Percentiles rank a stretch among this genome's conserved stretches.
Evolutionary conservation across 108 stramenopile species (phyloP).

Genomic region (Pseudonitzschia multiseries): DNA sequence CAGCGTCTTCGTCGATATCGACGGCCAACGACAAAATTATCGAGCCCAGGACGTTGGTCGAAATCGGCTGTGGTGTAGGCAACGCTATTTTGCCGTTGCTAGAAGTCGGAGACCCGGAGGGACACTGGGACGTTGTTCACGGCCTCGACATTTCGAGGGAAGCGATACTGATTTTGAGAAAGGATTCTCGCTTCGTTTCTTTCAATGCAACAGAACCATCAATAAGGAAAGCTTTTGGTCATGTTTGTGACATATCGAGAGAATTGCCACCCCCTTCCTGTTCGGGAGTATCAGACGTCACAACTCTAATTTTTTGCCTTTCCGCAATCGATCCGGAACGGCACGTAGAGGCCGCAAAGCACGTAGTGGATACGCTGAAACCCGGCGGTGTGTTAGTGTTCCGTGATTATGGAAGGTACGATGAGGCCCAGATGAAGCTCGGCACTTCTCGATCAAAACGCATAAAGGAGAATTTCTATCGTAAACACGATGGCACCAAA

Average conservation of each 20-base stretch:
- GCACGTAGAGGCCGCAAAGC: constrained; percentile 46
- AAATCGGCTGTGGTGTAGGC: constrained; percentile 92
- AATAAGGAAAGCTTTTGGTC: constrained; percentile 47
- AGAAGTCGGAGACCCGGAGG: constrained; percentile 24
- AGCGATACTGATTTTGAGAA: constrained; percentile 57
- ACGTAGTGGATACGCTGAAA: constrained; percentile 54
- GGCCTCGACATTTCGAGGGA: constrained; percentile 63
- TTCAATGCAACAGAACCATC: constrained; percentile 25
- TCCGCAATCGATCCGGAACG: constrained; percentile 67
- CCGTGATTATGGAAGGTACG: constrained; percentile 88
- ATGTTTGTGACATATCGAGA: constrained; percentile 47
- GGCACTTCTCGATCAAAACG: constrained; percentile 48
- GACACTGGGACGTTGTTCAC: constrained; percentile 37
- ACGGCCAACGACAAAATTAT: not conserved
- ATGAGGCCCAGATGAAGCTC: constrained; percentile 79
- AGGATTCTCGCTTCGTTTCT: constrained; percentile 57
- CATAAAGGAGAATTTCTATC: constrained; percentile 70
- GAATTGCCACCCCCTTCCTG: constrained; percentile 40
- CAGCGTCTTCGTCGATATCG: constrained; percentile 2
- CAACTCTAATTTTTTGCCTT: constrained; percentile 80
- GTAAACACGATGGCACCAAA: constrained; percentile 56
- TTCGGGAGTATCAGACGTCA: constrained; percentile 49
- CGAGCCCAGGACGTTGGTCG: constrained; percentile 47
- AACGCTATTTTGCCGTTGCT: constrained; percentile 76
- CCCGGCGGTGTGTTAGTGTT: constrained; percentile 74